Percentiles rank a stretch among this genome's conserved stretches.
Evolutionary conservation across 257 asterid genomes (phyloP).

Genomic region (Ligustrum vulgare): DNA sequence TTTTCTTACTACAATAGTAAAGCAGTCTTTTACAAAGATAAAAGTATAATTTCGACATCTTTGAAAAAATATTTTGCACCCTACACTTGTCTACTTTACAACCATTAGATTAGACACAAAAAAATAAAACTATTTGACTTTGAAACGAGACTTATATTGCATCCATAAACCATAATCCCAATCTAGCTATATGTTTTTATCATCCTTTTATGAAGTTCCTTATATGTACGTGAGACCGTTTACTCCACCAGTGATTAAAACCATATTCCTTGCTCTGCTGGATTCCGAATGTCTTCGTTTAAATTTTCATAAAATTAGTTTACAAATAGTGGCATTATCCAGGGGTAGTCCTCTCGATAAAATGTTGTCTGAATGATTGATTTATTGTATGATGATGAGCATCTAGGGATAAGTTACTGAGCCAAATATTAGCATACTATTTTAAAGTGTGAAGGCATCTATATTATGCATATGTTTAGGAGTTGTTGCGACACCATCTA

Average conservation of each 20-base stretch:
- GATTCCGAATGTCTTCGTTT: neutral
- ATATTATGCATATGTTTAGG: constrained; percentile 1
- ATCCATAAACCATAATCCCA: too few species aligned
- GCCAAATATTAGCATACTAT: neutral
- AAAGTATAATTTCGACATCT: too few species aligned
- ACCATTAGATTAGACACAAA: too few species aligned
- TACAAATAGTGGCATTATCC: neutral
- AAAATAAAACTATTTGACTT: too few species aligned
- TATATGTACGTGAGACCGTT: neutral
- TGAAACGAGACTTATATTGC: too few species aligned
- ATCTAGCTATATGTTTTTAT: too few species aligned
- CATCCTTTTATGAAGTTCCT: constrained; percentile 1
- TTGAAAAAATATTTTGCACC: too few species aligned
- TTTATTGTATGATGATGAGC: neutral
- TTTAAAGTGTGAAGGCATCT: neutral
- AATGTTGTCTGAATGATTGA: neutral
- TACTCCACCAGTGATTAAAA: neutral
- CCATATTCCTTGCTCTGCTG: neutral
- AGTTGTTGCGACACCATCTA: constrained; percentile 11
- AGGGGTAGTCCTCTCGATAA: neutral
- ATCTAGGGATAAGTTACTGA: neutral
- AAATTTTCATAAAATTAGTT: neutral
- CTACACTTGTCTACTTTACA: too few species aligned
- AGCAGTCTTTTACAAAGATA: too few species aligned
- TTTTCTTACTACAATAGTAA: too few species aligned